These are phyloP conservation scores for Penicillium sp. DNA, from an alignment of 2,329 filamentous ascomycete species.

Conservation along the genomic window DNA sequence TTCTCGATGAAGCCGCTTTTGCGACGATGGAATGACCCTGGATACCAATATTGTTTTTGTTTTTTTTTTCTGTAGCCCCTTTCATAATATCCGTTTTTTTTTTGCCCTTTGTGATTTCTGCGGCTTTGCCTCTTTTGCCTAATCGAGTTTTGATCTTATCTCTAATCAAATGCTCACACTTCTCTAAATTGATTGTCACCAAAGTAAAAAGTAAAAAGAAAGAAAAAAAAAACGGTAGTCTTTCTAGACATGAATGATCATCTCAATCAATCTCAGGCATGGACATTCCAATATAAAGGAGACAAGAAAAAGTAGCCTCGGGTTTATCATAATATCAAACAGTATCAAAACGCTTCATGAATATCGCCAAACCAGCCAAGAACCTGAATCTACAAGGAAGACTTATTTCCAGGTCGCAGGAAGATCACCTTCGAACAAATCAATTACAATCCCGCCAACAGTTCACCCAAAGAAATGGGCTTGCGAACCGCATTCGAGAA, in stretches of 20 bases:
- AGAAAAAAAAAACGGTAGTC: too few species aligned
- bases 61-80: background rate
- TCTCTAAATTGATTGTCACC: too few species aligned
- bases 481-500: constrained; percentile 89
- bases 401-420: too few species aligned
- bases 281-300: too few species aligned
- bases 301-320: background rate
- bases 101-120: background rate
- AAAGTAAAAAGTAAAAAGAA: too few species aligned
- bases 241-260: too few species aligned
- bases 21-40: constrained; percentile 12
- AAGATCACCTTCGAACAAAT: too few species aligned
- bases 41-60: background rate
- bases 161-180: too few species aligned
- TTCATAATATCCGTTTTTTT: background rate
- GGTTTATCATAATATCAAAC: background rate
- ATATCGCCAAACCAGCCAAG: background rate
- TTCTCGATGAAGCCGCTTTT: constrained; percentile 3
- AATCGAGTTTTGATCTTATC: too few species aligned
- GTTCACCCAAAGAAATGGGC: constrained; percentile 72
- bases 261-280: too few species aligned
- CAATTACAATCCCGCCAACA: constrained; percentile 50
- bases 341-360: background rate
- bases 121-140: background rate
- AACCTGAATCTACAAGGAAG: too few species aligned